Evolutionary conservation across 2,329 filamentous ascomycete genomes (phyloP).

Genomic region (Ceratocystis smalleyi): DNA sequence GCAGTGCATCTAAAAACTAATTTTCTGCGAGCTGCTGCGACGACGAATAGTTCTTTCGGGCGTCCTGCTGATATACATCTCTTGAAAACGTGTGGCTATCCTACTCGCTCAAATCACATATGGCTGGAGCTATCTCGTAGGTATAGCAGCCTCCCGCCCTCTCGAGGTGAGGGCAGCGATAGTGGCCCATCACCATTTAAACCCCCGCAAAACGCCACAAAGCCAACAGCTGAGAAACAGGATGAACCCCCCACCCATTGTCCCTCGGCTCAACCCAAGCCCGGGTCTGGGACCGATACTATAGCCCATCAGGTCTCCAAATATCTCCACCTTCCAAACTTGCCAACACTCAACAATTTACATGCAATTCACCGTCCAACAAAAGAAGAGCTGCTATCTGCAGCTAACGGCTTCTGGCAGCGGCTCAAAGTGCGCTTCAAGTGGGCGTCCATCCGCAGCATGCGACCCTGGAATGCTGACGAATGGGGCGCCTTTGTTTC

Average conservation of each 20-base stretch:
- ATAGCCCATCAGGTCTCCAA: constrained; percentile 40
- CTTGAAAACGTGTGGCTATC: background rate
- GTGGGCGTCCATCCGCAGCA: constrained; percentile 91
- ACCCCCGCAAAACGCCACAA: background rate
- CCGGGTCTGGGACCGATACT: constrained; percentile 25
- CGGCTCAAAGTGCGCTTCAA: constrained; percentile 85
- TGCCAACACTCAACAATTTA: constrained; percentile 30
- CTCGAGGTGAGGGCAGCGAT: background rate
- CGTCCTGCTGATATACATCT: background rate
- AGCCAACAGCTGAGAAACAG: background rate
- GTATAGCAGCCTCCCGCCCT: background rate
- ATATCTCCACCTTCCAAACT: constrained; percentile 46
- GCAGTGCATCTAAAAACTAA: background rate
- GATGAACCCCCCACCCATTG: background rate
- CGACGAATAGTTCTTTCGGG: background rate
- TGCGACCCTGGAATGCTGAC: constrained; percentile 84
- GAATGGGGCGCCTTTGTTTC: constrained; percentile 91
- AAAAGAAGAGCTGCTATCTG: constrained; percentile 82
- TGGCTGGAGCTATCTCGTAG: background rate
- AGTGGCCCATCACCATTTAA: background rate
- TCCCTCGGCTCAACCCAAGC: background rate
- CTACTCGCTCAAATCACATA: background rate
- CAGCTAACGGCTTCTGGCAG: constrained; percentile 85
- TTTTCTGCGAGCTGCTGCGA: background rate
- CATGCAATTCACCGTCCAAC: constrained; percentile 44